Conservation (phyloP, 495 filamentous ascomycete species). For the Sporormia fimetaria region DNA sequence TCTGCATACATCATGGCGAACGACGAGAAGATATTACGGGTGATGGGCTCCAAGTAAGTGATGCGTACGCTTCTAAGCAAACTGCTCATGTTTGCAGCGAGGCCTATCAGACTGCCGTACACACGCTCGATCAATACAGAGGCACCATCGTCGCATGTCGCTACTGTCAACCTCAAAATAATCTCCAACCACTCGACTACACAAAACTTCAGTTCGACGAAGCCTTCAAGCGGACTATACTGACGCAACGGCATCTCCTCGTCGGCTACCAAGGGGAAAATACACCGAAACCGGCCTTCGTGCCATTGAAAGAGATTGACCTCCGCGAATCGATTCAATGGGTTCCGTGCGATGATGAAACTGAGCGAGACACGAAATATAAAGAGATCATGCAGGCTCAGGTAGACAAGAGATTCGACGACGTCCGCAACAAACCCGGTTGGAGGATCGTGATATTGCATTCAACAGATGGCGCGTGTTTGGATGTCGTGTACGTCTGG, state of each 20-base stretch:
- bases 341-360: conserved; percentile 1
- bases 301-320: conserved; percentile 6
- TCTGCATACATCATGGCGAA: too few relatives aligned
- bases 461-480: neutral
- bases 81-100: too few relatives aligned
- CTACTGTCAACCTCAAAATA: conserved; percentile 6
- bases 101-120: conserved; percentile 13
- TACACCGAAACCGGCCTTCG: conserved; percentile 9
- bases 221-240: conserved; percentile 7
- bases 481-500: conserved; percentile 13
- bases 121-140: conserved; percentile 16
- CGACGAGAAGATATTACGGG: too few relatives aligned
- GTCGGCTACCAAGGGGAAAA: conserved; percentile 11
- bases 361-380: neutral
- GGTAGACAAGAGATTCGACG: conserved; percentile 7
- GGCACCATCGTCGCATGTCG: conserved; percentile 16
- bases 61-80: too few relatives aligned
- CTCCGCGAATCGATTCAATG: conserved; percentile 12
- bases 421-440: conserved; percentile 11
- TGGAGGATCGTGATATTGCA: conserved; percentile 13
- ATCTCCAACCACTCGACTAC: conserved; percentile 2
- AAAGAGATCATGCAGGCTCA: conserved; percentile 7
- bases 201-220: conserved; percentile 2
- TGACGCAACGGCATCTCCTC: conserved; percentile 10
- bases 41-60: too few relatives aligned